These are phyloP conservation scores for Macadamia tetraphylla DNA, from an alignment of 164 flowering plant genomes.

Conservation along the genomic window DNA sequence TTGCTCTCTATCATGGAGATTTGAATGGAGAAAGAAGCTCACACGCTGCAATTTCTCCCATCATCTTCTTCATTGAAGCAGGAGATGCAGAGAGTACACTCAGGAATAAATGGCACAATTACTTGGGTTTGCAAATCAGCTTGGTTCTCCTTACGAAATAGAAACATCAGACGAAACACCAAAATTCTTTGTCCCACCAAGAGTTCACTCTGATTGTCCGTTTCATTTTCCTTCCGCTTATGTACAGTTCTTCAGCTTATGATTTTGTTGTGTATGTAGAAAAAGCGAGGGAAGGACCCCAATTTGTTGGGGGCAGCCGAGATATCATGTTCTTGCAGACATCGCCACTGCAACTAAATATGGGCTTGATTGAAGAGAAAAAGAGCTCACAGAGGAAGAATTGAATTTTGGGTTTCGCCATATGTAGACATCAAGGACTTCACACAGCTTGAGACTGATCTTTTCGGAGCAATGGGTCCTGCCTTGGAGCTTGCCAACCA, in stretches of 20 bases:
- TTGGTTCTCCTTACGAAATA: background rate
- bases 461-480: constrained; percentile 43
- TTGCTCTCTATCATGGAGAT: too few relatives aligned
- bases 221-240: background rate
- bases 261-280: background rate
- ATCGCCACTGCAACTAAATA: too few relatives aligned
- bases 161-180: background rate
- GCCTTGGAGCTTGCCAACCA: constrained; percentile 19
- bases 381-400: constrained; percentile 32
- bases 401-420: constrained; percentile 29
- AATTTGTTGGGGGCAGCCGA: background rate
- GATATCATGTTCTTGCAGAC: too few relatives aligned
- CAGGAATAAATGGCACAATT: background rate
- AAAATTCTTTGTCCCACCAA: background rate
- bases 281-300: background rate
- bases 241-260: background rate
- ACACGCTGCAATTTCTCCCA: too few relatives aligned
- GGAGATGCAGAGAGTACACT: background rate
- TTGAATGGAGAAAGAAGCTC: too few relatives aligned
- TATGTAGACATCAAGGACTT: constrained; percentile 28
- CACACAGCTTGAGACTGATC: constrained; percentile 39
- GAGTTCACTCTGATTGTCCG: background rate
- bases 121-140: background rate
- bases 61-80: too few relatives aligned
- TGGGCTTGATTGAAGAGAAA: background rate